Conservation (phyloP, 2,329 filamentous ascomycete species). For the Penicillium crustosum region DNA sequence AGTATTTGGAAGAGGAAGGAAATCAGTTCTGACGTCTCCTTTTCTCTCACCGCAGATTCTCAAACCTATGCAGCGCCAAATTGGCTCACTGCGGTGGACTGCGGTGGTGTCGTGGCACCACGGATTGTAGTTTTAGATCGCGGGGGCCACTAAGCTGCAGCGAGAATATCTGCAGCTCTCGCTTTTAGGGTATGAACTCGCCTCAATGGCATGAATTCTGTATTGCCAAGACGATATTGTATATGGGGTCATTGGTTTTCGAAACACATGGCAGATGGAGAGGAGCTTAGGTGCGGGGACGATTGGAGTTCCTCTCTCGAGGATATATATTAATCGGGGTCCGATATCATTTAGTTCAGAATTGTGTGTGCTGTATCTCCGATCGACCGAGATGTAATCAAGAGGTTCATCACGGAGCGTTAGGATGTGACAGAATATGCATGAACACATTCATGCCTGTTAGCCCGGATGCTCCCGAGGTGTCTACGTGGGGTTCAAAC, state of each 20-base stretch:
- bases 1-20: background rate
- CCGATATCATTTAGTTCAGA: background rate
- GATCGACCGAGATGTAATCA: background rate
- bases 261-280: constrained; percentile 20
- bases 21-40: background rate
- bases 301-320: background rate
- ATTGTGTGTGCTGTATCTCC: background rate
- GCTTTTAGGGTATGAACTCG: constrained; percentile 15
- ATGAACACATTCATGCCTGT: background rate
- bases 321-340: background rate
- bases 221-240: constrained; percentile 3
- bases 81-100: constrained; percentile 30
- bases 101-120: constrained; percentile 40
- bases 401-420: background rate
- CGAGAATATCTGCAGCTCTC: constrained; percentile 19
- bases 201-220: background rate
- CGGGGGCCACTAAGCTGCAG: constrained; percentile 22
- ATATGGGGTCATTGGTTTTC: constrained; percentile 1
- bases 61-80: constrained; percentile 25
- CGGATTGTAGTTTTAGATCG: constrained; percentile 17
- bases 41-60: constrained; percentile 24
- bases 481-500: background rate
- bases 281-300: background rate
- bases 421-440: background rate
- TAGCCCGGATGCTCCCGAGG: background rate